Conservation (phyloP, 495 filamentous ascomycete species). For the Penicillium herquei region DNA sequence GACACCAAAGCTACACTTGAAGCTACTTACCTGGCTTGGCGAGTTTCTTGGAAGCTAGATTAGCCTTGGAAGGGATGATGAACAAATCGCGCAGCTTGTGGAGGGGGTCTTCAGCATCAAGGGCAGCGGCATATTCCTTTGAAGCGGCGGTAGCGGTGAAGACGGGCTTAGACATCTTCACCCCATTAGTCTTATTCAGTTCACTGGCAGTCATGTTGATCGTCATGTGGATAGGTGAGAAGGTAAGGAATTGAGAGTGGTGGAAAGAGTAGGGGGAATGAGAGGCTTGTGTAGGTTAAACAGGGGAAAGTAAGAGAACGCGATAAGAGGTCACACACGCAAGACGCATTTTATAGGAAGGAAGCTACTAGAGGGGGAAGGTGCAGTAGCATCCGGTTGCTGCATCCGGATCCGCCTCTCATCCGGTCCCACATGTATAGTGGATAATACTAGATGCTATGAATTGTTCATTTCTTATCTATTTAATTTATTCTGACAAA, state of each 20-base stretch:
- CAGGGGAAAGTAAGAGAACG: neutral
- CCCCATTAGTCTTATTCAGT: constrained; percentile 15
- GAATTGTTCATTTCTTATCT: neutral
- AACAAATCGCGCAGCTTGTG: constrained; percentile 70
- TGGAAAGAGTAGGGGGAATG: neutral
- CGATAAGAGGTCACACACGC: constrained; percentile 3
- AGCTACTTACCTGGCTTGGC: constrained; percentile 39
- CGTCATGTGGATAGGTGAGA: neutral
- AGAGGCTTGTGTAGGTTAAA: neutral
- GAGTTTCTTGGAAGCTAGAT: constrained; percentile 67
- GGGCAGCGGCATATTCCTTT: constrained; percentile 56
- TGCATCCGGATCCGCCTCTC: constrained; percentile 26
- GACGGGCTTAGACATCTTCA: constrained; percentile 26
- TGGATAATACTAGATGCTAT: too few relatives aligned
- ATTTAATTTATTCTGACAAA: too few relatives aligned
- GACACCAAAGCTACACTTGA: neutral
- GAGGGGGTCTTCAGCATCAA: constrained; percentile 71
- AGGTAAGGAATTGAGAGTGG: neutral
- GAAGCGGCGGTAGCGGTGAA: constrained; percentile 38
- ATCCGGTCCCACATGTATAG: constrained; percentile 22
- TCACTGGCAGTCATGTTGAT: constrained; percentile 8
- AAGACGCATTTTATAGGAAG: constrained; percentile 15
- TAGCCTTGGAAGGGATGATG: constrained; percentile 76
- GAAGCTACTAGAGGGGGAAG: neutral
- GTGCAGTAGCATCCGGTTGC: constrained; percentile 15